These are phyloP conservation scores for Trametes sp. DNA, from an alignment of 1,284 basidiomycete species.

Conservation along the genomic window DNA sequence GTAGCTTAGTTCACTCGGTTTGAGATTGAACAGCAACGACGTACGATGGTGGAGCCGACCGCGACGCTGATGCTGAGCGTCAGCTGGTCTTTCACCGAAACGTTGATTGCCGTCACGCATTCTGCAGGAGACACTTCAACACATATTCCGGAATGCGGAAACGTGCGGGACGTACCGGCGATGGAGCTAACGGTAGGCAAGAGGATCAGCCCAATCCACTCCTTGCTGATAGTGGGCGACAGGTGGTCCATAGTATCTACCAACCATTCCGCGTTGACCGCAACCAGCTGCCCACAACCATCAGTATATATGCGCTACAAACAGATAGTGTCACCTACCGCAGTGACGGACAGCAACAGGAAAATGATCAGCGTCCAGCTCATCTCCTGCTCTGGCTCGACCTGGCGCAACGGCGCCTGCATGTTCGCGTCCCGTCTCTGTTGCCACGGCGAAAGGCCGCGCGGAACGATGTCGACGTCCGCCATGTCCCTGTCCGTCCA, in stretches of 20 bases:
- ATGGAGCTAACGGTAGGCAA: conserved; percentile 87
- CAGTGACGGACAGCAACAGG: conserved; percentile 68
- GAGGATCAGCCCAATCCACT: conserved; percentile 87
- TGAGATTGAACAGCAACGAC: conserved; percentile 43
- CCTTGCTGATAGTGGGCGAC: conserved; percentile 68
- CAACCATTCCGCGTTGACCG: conserved; percentile 83
- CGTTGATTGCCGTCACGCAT: conserved; percentile 82
- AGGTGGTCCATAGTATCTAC: conserved; percentile 80
- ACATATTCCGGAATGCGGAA: neutral
- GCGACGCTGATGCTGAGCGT: conserved; percentile 83
- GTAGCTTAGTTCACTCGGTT: too few relatives aligned
- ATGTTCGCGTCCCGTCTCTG: neutral
- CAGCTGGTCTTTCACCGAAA: conserved; percentile 82
- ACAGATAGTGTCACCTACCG: conserved; percentile 52
- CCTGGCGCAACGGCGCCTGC: too few relatives aligned
- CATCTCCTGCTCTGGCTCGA: conserved; percentile 51
- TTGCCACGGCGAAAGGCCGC: conserved; percentile 14
- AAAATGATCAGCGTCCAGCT: conserved; percentile 66
- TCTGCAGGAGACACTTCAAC: conserved; percentile 40
- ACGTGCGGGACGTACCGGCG: conserved; percentile 56
- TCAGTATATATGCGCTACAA: neutral
- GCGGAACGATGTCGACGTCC: conserved; percentile 10
- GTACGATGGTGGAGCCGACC: conserved; percentile 88
- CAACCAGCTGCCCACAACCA: conserved; percentile 54
- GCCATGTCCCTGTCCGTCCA: conserved; percentile 10